Evolutionary conservation across 768 basidiomycete genomes (phyloP).

Genomic region (Pulveroboletus ravenelii): DNA sequence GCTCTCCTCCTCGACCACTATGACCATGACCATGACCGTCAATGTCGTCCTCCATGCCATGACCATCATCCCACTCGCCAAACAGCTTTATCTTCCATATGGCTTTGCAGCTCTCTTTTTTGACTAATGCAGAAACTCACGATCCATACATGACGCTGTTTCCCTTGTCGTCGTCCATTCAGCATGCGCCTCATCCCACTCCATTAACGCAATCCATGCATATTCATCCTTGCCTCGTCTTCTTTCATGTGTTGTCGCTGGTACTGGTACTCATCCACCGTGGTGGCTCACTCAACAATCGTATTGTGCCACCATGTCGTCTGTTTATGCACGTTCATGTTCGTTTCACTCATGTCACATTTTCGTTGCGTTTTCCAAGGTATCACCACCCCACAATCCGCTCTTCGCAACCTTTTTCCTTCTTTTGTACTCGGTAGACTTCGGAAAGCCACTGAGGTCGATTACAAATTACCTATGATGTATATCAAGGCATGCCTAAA

Average conservation of each 20-base stretch:
- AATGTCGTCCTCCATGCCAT: neutral
- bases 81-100: conserved; percentile 4
- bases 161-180: neutral
- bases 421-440: neutral
- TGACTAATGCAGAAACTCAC: conserved; percentile 17
- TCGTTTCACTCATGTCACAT: neutral
- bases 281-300: neutral
- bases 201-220: neutral
- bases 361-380: neutral
- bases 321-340: neutral
- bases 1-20: neutral
- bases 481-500: neutral
- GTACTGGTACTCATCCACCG: neutral
- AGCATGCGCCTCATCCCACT: neutral
- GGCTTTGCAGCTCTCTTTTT: conserved; percentile 10
- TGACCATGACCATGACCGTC: neutral
- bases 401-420: no score
- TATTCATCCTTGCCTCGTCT: neutral
- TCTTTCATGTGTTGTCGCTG: neutral
- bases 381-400: no score
- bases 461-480: no score
- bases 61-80: neutral
- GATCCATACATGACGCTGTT: neutral
- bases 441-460: neutral
- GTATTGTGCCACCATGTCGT: neutral